Evolutionary conservation across 2,329 filamentous ascomycete species (phyloP).

Genomic region (Neurospora sp.): DNA sequence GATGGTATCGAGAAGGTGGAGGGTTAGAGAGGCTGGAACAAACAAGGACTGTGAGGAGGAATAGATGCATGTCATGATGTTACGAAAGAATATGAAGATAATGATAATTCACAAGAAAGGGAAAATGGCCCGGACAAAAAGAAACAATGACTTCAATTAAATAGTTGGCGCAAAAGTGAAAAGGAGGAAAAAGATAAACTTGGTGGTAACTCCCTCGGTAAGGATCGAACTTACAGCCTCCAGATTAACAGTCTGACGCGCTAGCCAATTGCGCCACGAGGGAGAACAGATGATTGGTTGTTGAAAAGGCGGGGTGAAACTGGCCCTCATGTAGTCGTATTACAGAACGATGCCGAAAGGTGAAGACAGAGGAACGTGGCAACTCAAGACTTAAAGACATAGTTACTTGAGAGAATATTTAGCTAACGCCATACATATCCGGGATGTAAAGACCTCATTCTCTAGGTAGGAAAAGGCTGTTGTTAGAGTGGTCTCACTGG

Average conservation of each 20-base stretch:
- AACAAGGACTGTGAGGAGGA: neutral
- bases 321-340: neutral
- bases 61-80: neutral
- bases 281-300: neutral
- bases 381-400: neutral
- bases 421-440: neutral
- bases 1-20: slow-evolving; percentile 23
- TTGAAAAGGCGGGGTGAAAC: neutral
- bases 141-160: neutral
- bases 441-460: neutral
- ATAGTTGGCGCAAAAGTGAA: neutral
- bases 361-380: too few relatives aligned
- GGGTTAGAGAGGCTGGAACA: slow-evolving; percentile 13
- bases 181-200: neutral
- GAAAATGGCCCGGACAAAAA: neutral
- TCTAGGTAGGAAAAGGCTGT: neutral
- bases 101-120: neutral
- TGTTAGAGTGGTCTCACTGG: neutral
- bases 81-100: neutral
- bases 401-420: neutral
- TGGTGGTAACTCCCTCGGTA: neutral
- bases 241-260: neutral
- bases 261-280: slow-evolving; percentile 10
- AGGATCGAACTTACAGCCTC: slow-evolving; percentile 3
- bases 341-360: too few relatives aligned